These are phyloP conservation scores for Hanseniaspora valbyensis DNA, from an alignment of 805 yeast species.

Conservation along the genomic window DNA sequence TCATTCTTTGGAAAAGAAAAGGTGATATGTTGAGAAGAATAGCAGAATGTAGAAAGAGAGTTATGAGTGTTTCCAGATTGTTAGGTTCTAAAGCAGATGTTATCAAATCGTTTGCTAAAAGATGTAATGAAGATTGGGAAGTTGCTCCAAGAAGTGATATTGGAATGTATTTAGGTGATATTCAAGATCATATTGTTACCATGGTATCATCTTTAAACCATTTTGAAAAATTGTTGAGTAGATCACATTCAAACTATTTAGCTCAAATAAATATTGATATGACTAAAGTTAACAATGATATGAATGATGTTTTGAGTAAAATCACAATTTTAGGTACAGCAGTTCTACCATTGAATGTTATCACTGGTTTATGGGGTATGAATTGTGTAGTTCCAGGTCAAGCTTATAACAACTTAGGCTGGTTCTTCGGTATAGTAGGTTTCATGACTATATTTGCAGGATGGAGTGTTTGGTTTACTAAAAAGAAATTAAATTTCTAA, in stretches of 20 bases:
- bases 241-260: conserved; percentile 91
- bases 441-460: conserved; percentile 40
- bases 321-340: conserved; percentile 90
- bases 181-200: conserved; percentile 93
- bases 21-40: conserved; percentile 92
- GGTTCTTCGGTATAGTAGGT: conserved; percentile 50
- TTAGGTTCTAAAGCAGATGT: conserved; percentile 93
- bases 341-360: conserved; percentile 86
- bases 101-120: conserved; percentile 86
- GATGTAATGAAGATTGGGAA: conserved; percentile 78
- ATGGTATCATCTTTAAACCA: conserved; percentile 94
- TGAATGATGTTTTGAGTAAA: conserved; percentile 90
- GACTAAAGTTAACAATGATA: conserved; percentile 93
- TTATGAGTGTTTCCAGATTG: conserved; percentile 77
- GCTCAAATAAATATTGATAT: conserved; percentile 96
- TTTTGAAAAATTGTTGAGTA: conserved; percentile 82
- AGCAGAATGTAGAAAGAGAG: conserved; percentile 90
- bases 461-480: conserved; percentile 39
- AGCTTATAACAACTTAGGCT: conserved; percentile 42
- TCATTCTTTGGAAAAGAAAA: conserved; percentile 73
- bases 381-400: conserved; percentile 96
- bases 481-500: conserved; percentile 28
- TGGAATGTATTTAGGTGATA: conserved; percentile 90
- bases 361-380: conserved; percentile 99
- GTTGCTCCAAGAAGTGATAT: conserved; percentile 74